A percentile compares a stretch with the other conserved stretches of the same genome.
phyloP scores from a whole-genome alignment of 202 grass and related monocot genomes.

The Hordeum pubiflorum region DNA sequence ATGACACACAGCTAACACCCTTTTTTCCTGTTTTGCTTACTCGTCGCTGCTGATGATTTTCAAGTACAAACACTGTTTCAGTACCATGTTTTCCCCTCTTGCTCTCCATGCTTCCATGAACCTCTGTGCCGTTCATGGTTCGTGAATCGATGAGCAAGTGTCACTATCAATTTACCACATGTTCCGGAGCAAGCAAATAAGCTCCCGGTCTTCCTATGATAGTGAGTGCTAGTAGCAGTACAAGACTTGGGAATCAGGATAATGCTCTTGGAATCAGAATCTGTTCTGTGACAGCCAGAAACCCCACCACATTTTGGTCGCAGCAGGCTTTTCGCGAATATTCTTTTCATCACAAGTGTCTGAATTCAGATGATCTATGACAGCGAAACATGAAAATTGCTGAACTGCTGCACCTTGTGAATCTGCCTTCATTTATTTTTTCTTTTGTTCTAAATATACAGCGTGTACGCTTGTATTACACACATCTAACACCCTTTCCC shows the following conservation, averaged over 20 bases:
- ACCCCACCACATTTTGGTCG: neutral
- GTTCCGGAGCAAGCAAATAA: neutral
- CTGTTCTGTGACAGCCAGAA: neutral
- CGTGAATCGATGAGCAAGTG: neutral
- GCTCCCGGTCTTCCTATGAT: neutral
- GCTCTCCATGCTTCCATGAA: neutral
- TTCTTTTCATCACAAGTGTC: neutral
- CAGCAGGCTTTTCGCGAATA: neutral
- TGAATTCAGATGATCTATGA: neutral
- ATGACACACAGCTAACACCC: too few relatives aligned
- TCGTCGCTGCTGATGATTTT: too few relatives aligned
- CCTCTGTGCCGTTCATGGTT: neutral
- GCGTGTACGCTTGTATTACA: neutral
- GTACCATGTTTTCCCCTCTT: neutral
- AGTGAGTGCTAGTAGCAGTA: neutral
- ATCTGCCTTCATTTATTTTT: neutral
- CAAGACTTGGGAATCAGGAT: neutral
- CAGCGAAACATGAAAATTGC: neutral
- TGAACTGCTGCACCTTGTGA: neutral
- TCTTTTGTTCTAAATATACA: neutral
- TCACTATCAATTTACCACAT: neutral
- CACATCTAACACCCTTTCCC: neutral
- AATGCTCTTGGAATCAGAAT: neutral
- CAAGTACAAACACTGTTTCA: constrained; percentile 4
- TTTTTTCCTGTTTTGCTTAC: too few relatives aligned